Evolutionary conservation across 164 flowering plant species (phyloP).

Genomic region (Hamamelis virginiana): DNA sequence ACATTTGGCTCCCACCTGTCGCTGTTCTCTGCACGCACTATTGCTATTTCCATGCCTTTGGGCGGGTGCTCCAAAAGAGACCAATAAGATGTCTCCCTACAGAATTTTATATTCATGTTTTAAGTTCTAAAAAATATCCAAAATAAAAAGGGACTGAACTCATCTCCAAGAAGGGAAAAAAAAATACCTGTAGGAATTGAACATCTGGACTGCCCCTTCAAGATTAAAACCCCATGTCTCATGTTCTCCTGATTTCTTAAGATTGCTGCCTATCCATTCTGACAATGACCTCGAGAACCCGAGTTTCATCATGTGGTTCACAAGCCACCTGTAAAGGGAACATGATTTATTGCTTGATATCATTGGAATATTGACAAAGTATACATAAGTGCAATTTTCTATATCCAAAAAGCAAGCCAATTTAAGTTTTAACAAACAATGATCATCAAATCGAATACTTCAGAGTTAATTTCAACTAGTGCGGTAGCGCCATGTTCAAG

Average conservation of each 20-base stretch:
- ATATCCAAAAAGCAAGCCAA: background rate
- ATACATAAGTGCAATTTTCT: background rate
- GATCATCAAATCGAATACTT: background rate
- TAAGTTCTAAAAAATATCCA: background rate
- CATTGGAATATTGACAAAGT: background rate
- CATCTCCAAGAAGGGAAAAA: background rate
- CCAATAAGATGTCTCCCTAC: constrained; percentile 81
- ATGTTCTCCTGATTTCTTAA: constrained; percentile 66
- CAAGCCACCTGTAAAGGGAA: constrained; percentile 72
- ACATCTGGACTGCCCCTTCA: constrained; percentile 85
- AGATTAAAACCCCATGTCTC: constrained; percentile 86
- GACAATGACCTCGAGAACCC: constrained; percentile 86
- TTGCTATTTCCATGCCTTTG: constrained; percentile 53
- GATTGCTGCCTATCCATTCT: constrained; percentile 89
- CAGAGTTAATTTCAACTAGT: too few species aligned
- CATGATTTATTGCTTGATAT: background rate
- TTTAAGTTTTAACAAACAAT: background rate
- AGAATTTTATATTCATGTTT: constrained; percentile 11
- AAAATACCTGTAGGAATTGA: constrained; percentile 72
- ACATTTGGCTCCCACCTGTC: constrained; percentile 73
- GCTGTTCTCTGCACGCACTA: constrained; percentile 91
- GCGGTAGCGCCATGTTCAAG: too few species aligned
- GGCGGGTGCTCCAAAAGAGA: constrained; percentile 82
- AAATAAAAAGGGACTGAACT: background rate
- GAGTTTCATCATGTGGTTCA: constrained; percentile 73